Conservation (phyloP, 1,284 basidiomycete species). For the Marasmius fiardii region DNA sequence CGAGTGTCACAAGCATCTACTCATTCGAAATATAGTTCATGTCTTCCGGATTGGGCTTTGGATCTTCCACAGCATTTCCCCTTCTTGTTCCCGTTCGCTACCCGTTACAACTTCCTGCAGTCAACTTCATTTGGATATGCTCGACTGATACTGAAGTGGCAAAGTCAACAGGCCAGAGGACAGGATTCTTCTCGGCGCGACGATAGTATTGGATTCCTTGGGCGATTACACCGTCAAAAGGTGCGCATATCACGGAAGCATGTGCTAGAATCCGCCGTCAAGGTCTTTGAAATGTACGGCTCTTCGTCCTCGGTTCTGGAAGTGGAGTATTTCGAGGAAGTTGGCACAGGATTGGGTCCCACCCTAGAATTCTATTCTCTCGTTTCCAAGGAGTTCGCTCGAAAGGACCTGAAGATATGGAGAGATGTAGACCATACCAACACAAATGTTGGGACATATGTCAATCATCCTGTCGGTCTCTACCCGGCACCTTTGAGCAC, state of each 20-base stretch:
- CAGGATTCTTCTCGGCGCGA: slow-evolving; percentile 79
- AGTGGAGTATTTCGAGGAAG: slow-evolving; percentile 99
- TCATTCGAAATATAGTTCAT: slow-evolving; percentile 58
- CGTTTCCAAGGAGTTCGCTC: slow-evolving; percentile 90
- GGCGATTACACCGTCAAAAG: slow-evolving; percentile 92
- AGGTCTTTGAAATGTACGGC: slow-evolving; percentile 97
- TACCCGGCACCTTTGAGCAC: slow-evolving; percentile 83
- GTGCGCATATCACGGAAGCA: slow-evolving; percentile 94
- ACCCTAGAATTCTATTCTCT: slow-evolving; percentile 98
- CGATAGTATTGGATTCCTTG: slow-evolving; percentile 89
- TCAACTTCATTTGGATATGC: slow-evolving; percentile 98
- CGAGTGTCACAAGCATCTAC: neutral
- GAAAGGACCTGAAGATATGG: slow-evolving; percentile 88
- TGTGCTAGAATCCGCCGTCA: slow-evolving; percentile 95
- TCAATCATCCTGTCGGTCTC: slow-evolving; percentile 80
- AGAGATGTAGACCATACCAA: slow-evolving; percentile 71
- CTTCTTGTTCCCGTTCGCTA: slow-evolving; percentile 98
- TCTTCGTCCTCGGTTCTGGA: slow-evolving; percentile 91
- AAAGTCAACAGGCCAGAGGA: slow-evolving; percentile 74
- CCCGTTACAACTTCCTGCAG: slow-evolving; percentile 94
- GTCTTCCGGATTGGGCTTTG: slow-evolving; percentile 94
- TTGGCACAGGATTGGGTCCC: slow-evolving; percentile 95
- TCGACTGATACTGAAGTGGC: slow-evolving; percentile 87
- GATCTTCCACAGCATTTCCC: slow-evolving; percentile 94
- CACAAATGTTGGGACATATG: slow-evolving; percentile 57